A percentile compares a stretch with the other conserved stretches of the same genome.
Conservation (phyloP, 2,329 filamentous ascomycete species). For the Diaporthe velutina region DNA sequence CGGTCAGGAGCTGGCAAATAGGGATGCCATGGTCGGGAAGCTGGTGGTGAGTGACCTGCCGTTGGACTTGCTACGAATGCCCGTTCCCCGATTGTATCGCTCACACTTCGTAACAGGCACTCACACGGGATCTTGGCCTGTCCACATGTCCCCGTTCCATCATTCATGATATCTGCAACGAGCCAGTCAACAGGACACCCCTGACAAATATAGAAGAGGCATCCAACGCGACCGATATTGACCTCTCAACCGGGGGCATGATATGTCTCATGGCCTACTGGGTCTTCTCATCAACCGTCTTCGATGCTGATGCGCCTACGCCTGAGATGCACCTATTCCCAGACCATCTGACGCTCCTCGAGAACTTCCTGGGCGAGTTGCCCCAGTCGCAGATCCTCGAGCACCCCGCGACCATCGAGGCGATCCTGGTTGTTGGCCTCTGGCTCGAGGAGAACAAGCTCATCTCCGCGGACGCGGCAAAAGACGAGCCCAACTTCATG, state of each 20-base stretch:
- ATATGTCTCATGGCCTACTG: conserved; percentile 72
- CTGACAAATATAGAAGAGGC: conserved; percentile 51
- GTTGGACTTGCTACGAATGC: neutral
- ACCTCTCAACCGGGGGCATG: conserved; percentile 70
- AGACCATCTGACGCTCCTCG: conserved; percentile 67
- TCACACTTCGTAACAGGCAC: conserved; percentile 58
- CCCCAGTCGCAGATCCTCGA: conserved; percentile 62
- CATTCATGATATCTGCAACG: conserved; percentile 59
- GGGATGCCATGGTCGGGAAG: conserved; percentile 78
- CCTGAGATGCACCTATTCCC: conserved; percentile 72
- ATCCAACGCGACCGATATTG: conserved; percentile 60
- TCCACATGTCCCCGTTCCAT: conserved; percentile 59
- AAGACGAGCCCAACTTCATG: conserved; percentile 59
- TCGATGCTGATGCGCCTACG: conserved; percentile 66
- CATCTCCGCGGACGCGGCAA: conserved; percentile 50
- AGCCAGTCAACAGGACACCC: conserved; percentile 58
- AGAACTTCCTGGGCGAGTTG: conserved; percentile 65
- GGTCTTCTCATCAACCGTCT: conserved; percentile 72
- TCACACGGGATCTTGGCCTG: conserved; percentile 73
- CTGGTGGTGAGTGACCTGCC: conserved; percentile 68
- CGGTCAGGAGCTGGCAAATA: conserved; percentile 70
- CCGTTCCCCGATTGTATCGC: conserved; percentile 13
- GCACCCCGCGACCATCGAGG: conserved; percentile 69
- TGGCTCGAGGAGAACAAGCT: conserved; percentile 67
- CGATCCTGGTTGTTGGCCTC: conserved; percentile 70